Conservation (phyloP, 139 green algal species). For the Klebsormidium nitens region DNA sequence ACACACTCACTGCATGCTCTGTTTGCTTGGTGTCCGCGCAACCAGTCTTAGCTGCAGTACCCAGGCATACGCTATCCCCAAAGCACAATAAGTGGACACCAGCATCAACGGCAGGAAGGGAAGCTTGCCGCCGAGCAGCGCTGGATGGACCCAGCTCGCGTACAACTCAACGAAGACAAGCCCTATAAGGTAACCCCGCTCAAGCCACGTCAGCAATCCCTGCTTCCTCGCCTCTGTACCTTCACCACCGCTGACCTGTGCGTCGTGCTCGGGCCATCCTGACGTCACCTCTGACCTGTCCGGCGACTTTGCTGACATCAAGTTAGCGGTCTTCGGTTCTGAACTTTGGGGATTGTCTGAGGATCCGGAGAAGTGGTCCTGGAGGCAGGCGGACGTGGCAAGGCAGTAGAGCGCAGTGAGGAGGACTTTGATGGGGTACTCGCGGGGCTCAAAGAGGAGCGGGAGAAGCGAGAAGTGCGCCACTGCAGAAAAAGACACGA, state of each 20-base stretch:
- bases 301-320: no score
- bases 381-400: background rate
- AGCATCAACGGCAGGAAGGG: constrained; percentile 84
- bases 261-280: no score
- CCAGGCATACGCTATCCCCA: constrained; percentile 30
- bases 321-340: no score
- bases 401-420: constrained; percentile 15
- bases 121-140: constrained; percentile 46
- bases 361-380: background rate
- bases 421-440: constrained; percentile 75
- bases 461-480: constrained; percentile 68
- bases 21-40: no score
- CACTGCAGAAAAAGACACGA: constrained; percentile 17
- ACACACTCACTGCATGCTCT: no score
- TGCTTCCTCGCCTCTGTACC: no score
- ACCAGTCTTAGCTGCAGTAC: constrained; percentile 12
- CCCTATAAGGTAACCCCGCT: constrained; percentile 46
- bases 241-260: no score
- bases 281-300: no score
- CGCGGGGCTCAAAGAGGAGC: constrained; percentile 65
- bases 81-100: constrained; percentile 23
- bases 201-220: no score
- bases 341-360: no score
- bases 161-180: constrained; percentile 67
- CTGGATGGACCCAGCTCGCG: constrained; percentile 44